Evolutionary conservation across 83 land plant species (phyloP).

Genomic region (Diphasiastrum complanatum): DNA sequence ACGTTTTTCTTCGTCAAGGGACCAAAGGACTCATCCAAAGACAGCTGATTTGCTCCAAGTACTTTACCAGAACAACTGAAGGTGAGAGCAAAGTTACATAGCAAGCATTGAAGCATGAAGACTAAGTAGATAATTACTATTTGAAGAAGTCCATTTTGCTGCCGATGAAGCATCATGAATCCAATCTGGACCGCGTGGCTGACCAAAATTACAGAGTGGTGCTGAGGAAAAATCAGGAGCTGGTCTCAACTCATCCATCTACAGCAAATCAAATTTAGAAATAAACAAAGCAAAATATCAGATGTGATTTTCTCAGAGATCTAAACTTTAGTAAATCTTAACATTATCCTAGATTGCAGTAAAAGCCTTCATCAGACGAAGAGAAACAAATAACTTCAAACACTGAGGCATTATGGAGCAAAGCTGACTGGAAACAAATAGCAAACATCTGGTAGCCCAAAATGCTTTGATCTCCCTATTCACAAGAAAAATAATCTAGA

Average conservation of each 20-base stretch:
- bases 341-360: too few species aligned
- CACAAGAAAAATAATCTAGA: neutral
- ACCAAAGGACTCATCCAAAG: too few species aligned
- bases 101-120: neutral
- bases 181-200: constrained; percentile 20
- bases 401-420: too few species aligned
- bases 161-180: constrained; percentile 29
- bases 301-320: neutral
- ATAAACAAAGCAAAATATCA: neutral
- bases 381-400: too few species aligned
- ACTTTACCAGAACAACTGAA: neutral
- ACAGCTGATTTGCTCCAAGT: neutral
- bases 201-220: constrained; percentile 36
- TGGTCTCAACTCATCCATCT: constrained; percentile 66
- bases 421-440: neutral
- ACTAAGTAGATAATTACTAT: constrained; percentile 2
- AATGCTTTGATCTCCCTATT: neutral
- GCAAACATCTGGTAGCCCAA: neutral
- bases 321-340: too few species aligned
- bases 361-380: too few species aligned
- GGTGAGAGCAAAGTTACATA: neutral
- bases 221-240: constrained; percentile 49
- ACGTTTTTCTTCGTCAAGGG: too few species aligned
- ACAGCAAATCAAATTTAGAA: neutral
- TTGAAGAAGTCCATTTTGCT: constrained; percentile 43